These are phyloP conservation scores for Gracilariopsis chorda DNA, from an alignment of 23 red algal genomes.

Conservation along the genomic window DNA sequence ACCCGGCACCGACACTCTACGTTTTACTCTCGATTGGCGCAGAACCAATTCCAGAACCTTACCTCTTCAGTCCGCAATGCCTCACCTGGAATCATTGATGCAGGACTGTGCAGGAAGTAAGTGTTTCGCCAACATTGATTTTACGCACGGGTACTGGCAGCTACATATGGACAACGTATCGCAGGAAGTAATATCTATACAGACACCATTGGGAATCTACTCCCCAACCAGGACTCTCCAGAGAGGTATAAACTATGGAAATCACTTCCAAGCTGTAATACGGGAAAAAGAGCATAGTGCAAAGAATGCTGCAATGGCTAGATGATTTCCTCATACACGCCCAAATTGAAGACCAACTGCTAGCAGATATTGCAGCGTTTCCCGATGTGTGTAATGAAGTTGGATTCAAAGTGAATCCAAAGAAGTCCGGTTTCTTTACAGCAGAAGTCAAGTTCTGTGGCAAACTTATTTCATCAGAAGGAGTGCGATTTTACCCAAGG, in stretches of 20 bases:
- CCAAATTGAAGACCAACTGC: too few species aligned
- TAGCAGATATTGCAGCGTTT: too few species aligned
- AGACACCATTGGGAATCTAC: conserved; percentile 26
- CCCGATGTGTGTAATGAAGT: not conserved
- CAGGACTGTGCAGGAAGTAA: conserved; percentile 12
- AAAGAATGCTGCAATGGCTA: too few species aligned
- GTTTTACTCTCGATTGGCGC: too few species aligned
- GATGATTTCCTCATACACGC: too few species aligned
- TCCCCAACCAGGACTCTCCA: conserved; percentile 8
- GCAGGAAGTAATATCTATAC: conserved; percentile 30
- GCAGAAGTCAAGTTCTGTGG: conserved; percentile 16
- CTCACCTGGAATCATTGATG: conserved; percentile 22
- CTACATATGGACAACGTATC: not conserved
- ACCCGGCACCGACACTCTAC: too few species aligned
- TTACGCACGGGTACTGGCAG: conserved; percentile 7
- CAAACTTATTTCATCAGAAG: not conserved
- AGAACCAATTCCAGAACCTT: too few species aligned
- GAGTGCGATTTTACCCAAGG: not conserved
- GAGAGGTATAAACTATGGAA: not conserved
- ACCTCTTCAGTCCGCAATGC: conserved; percentile 14
- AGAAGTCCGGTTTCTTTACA: not conserved
- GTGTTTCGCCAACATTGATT: not conserved
- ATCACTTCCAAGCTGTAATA: conserved; percentile 33
- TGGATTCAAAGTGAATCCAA: conserved; percentile 30
- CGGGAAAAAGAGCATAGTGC: too few species aligned